Percentiles rank a stretch among this genome's conserved stretches.
phyloP scores from a whole-genome alignment of 2,329 filamentous ascomycete genomes.

The Polychaeton citri region DNA sequence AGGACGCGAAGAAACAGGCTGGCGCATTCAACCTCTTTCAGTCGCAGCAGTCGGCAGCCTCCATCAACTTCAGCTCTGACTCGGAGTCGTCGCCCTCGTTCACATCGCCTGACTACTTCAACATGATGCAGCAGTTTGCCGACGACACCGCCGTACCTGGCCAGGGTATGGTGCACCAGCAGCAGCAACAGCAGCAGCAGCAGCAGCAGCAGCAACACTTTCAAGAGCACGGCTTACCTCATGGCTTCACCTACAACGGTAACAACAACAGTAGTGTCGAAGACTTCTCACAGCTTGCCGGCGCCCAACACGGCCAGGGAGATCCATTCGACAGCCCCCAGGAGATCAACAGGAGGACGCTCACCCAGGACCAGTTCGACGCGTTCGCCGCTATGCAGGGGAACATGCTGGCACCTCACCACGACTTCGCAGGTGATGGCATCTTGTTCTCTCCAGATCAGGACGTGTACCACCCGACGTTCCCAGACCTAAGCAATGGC shows the following conservation, averaged over 20 bases:
- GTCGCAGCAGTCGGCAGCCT: background rate
- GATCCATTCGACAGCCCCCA: slow-evolving; percentile 20
- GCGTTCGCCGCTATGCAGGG: slow-evolving; percentile 16
- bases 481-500: slow-evolving; percentile 11
- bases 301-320: slow-evolving; percentile 4
- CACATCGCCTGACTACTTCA: slow-evolving; percentile 16
- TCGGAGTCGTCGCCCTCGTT: slow-evolving; percentile 19
- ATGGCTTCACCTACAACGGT: background rate
- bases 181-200: slow-evolving; percentile 4
- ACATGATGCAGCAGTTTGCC: slow-evolving; percentile 17
- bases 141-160: slow-evolving; percentile 2
- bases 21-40: slow-evolving; percentile 15
- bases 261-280: background rate
- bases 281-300: background rate
- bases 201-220: slow-evolving; percentile 3
- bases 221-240: slow-evolving; percentile 3
- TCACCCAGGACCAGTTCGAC: slow-evolving; percentile 25
- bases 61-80: slow-evolving; percentile 14
- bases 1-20: slow-evolving; percentile 35
- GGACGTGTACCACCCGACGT: slow-evolving; percentile 7
- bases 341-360: slow-evolving; percentile 21
- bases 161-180: slow-evolving; percentile 2
- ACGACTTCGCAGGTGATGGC: slow-evolving; percentile 1
- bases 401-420: slow-evolving; percentile 2
- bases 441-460: slow-evolving; percentile 1